Percentiles rank a stretch among this genome's conserved stretches.
Conservation (phyloP, 495 filamentous ascomycete genomes). For the Xylaria bambusicola region DNA sequence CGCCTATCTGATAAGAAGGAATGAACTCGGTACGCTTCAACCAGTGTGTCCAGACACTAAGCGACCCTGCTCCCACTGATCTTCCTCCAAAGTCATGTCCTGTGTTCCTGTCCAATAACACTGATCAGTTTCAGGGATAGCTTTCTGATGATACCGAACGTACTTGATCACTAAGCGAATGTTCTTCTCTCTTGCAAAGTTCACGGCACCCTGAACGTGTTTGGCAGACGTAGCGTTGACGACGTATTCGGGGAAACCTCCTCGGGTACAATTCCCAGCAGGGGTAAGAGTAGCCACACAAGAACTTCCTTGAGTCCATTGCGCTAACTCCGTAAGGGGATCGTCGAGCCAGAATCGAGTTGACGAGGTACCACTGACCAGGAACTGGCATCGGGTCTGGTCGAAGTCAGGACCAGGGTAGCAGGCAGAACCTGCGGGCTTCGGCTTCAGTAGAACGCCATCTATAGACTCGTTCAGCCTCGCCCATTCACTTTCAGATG, state of each 20-base stretch:
- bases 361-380: conserved; percentile 27
- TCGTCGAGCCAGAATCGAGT: conserved; percentile 42
- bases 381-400: conserved; percentile 38
- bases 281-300: conserved; percentile 32
- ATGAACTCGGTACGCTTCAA: conserved; percentile 49
- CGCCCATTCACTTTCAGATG: conserved; percentile 44
- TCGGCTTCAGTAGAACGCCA: conserved; percentile 52
- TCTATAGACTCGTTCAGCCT: conserved; percentile 47
- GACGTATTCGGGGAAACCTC: conserved; percentile 59
- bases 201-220: conserved; percentile 58
- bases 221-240: conserved; percentile 56
- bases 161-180: conserved; percentile 62
- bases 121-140: neutral
- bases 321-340: conserved; percentile 34
- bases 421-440: conserved; percentile 54
- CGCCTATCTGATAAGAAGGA: conserved; percentile 39
- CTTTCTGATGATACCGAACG: neutral
- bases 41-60: conserved; percentile 54
- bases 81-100: conserved; percentile 43
- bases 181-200: conserved; percentile 60
- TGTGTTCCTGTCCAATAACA: conserved; percentile 37
- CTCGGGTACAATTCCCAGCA: conserved; percentile 50
- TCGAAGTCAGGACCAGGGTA: conserved; percentile 52
- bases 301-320: conserved; percentile 44
- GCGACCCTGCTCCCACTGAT: conserved; percentile 43